phyloP scores from a whole-genome alignment of 2,329 filamentous ascomycete genomes.

The Exophiala dermatitidis region DNA sequence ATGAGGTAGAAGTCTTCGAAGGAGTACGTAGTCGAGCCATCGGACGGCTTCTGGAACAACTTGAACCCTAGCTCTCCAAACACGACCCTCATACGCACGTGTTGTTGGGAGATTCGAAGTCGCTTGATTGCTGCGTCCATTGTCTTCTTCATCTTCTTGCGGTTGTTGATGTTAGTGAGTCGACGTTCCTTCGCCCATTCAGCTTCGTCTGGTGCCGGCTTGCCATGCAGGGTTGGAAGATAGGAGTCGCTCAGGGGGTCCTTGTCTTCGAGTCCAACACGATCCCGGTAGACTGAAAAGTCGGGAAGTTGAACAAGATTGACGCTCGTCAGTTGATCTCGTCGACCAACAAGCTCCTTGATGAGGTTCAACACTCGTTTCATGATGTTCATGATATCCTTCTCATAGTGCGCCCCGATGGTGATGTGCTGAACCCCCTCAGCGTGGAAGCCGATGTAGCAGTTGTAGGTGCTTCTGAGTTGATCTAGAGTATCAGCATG shows the following conservation, averaged over 20 bases:
- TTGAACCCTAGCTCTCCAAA: slow-evolving; percentile 38
- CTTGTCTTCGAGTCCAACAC: slow-evolving; percentile 14
- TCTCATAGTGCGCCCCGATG: slow-evolving; percentile 14
- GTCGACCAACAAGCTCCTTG: slow-evolving; percentile 21
- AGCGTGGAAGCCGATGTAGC: slow-evolving; percentile 14
- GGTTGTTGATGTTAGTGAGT: slow-evolving; percentile 30
- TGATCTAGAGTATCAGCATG: slow-evolving; percentile 15
- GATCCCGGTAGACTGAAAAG: slow-evolving; percentile 18
- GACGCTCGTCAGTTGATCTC: slow-evolving; percentile 17
- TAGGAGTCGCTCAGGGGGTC: slow-evolving; percentile 12
- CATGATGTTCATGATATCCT: slow-evolving; percentile 13
- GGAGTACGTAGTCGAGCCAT: slow-evolving; percentile 28
- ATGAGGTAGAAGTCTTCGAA: slow-evolving; percentile 38
- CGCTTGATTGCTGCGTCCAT: slow-evolving; percentile 31
- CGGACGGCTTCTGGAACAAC: slow-evolving; percentile 30
- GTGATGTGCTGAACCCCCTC: slow-evolving; percentile 5
- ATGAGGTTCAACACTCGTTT: slow-evolving; percentile 21
- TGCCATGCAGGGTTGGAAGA: slow-evolving; percentile 26
- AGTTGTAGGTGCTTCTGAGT: slow-evolving; percentile 11
- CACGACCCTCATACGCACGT: slow-evolving; percentile 38
- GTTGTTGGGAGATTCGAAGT: slow-evolving; percentile 31
- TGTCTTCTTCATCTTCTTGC: slow-evolving; percentile 29
- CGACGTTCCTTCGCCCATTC: slow-evolving; percentile 25
- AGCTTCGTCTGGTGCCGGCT: slow-evolving; percentile 15
- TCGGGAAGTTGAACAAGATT: slow-evolving; percentile 20